phyloP scores from a whole-genome alignment of 1,284 basidiomycete genomes.

The Leccinum subrobustum region DNA sequence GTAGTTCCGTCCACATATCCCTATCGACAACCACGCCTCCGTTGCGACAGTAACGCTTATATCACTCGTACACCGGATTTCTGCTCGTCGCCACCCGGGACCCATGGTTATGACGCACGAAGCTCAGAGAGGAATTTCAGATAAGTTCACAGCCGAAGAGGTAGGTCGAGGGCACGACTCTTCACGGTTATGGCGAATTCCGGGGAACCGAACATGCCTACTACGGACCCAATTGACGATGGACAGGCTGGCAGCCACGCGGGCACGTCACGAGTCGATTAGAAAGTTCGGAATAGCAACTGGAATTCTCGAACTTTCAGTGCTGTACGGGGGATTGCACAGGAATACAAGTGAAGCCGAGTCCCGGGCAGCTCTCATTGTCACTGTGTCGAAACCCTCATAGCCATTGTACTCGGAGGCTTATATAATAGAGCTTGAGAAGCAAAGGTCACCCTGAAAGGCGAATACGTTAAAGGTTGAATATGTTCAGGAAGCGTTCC shows the following conservation, averaged over 20 bases:
- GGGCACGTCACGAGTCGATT: not conserved
- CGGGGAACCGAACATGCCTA: constrained; percentile 20
- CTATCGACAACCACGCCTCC: not conserved
- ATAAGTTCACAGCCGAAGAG: not conserved
- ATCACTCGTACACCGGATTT: constrained; percentile 1
- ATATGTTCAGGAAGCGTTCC: constrained; percentile 13
- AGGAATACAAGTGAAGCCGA: constrained; percentile 14
- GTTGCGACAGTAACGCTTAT: not conserved
- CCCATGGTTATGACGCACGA: not conserved
- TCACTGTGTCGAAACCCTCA: constrained; percentile 19
- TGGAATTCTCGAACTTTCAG: not conserved
- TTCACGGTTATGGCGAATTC: constrained; percentile 16
- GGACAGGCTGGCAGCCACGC: not conserved
- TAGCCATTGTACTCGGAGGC: constrained; percentile 29
- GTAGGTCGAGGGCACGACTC: not conserved
- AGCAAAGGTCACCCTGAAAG: constrained; percentile 16
- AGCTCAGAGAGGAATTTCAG: not conserved
- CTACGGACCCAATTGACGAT: not conserved
- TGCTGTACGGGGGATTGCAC: constrained; percentile 14
- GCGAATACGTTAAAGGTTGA: constrained; percentile 22
- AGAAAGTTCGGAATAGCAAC: not conserved
- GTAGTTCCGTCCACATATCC: not conserved
- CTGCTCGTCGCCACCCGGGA: constrained; percentile 3
- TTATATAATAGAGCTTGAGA: constrained; percentile 32
- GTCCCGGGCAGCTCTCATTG: constrained; percentile 5